These are phyloP conservation scores for Scedosporium dehoogii DNA, from an alignment of 2,329 filamentous ascomycete genomes.

Conservation along the genomic window DNA sequence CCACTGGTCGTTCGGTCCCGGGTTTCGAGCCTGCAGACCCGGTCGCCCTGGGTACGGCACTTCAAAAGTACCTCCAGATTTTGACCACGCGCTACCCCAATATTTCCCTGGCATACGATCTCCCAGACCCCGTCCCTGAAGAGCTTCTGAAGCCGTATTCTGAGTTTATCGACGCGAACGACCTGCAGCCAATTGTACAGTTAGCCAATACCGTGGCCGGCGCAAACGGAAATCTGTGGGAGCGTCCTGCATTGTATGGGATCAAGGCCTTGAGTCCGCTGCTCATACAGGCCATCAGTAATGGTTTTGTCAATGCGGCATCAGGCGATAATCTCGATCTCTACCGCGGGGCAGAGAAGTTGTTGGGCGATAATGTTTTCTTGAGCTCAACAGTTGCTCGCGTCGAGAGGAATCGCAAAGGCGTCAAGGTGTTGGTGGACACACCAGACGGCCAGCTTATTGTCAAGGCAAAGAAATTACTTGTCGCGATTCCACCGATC, in stretches of 20 bases:
- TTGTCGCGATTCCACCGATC: constrained; percentile 25
- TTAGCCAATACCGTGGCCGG: constrained; percentile 23
- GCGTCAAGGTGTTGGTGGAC: constrained; percentile 17
- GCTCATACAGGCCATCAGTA: constrained; percentile 6
- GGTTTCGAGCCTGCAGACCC: background rate
- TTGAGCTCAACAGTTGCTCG: constrained; percentile 14
- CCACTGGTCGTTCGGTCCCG: background rate
- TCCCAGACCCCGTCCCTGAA: constrained; percentile 32
- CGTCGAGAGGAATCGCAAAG: constrained; percentile 13
- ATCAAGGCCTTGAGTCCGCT: constrained; percentile 21
- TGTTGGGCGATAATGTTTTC: constrained; percentile 18
- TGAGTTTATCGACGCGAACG: constrained; percentile 30
- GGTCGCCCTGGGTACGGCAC: background rate
- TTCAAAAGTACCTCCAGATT: constrained; percentile 1
- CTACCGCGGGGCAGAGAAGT: constrained; percentile 16
- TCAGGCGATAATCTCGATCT: constrained; percentile 14
- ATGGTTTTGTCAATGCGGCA: background rate
- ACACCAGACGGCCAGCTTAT: constrained; percentile 15
- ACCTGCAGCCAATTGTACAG: constrained; percentile 23
- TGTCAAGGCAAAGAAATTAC: constrained; percentile 23
- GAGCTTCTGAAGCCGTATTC: constrained; percentile 32
- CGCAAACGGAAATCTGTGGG: constrained; percentile 28
- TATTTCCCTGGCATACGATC: constrained; percentile 12
- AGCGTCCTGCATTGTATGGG: constrained; percentile 27
- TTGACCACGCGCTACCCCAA: constrained; percentile 4